Evolutionary conservation across 2,329 filamentous ascomycete species (phyloP).

Genomic region (Sporothrix pseudoabietina): DNA sequence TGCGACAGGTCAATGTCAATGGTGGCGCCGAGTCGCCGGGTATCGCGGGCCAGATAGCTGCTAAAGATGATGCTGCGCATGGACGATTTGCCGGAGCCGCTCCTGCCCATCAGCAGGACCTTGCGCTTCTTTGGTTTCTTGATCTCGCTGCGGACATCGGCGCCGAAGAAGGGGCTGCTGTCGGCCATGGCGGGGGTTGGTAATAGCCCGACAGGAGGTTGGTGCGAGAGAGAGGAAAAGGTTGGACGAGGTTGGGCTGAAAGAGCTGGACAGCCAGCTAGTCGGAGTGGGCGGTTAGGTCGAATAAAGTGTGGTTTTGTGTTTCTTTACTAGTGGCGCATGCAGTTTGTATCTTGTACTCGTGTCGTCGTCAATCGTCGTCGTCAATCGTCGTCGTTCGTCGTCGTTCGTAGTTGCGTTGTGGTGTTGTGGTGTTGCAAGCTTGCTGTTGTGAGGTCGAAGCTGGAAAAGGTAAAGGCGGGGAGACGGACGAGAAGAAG

Average conservation of each 20-base stretch:
- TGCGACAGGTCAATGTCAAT: conserved; percentile 98
- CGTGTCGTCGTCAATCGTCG: background rate
- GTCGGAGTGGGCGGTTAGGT: background rate
- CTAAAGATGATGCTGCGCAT: conserved; percentile 99
- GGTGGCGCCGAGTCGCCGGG: conserved; percentile 87
- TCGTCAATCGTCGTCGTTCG: too few species aligned
- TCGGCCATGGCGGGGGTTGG: conserved; percentile 25
- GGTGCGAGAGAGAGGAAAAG: background rate
- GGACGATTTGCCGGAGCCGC: conserved; percentile 93
- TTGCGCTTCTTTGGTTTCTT: conserved; percentile 82
- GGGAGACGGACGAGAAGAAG: background rate
- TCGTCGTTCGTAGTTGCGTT: background rate
- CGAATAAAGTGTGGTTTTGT: background rate
- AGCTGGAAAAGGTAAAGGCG: background rate
- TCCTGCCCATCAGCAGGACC: conserved; percentile 90
- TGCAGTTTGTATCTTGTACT: background rate
- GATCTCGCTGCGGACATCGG: conserved; percentile 46
- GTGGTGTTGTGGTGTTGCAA: background rate
- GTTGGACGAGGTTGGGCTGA: background rate
- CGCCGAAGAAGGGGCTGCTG: conserved; percentile 30
- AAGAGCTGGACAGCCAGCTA: background rate
- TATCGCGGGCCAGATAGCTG: conserved; percentile 97
- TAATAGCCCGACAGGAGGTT: background rate
- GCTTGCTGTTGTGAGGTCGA: background rate
- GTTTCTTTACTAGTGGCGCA: background rate